Conservation (phyloP, 2,329 filamentous ascomycete species). For the Thermothelomyces thermophilus region DNA sequence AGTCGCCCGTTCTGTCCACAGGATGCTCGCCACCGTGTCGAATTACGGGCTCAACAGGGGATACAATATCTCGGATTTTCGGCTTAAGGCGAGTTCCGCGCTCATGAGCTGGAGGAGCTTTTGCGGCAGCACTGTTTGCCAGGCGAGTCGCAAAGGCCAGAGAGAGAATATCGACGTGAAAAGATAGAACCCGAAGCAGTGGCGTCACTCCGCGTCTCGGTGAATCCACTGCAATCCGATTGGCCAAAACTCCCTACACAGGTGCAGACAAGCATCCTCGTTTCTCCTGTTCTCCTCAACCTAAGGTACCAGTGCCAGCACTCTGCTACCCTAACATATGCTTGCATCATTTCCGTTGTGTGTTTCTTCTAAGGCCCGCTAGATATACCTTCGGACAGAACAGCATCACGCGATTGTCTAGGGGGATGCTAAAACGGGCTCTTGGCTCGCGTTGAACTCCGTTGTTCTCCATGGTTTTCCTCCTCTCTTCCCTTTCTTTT, state of each 20-base stretch:
- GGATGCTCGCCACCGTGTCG: slow-evolving; percentile 42
- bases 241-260: not conserved
- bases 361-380: not conserved
- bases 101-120: not conserved
- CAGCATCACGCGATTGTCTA: no score
- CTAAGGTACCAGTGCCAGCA: no score
- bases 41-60: not conserved
- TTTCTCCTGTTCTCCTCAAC: no score
- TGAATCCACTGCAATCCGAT: not conserved
- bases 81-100: not conserved
- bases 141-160: not conserved
- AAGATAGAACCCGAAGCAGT: not conserved
- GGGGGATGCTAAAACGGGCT: no score
- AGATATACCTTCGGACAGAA: no score
- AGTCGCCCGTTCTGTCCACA: slow-evolving; percentile 41
- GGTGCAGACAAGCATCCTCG: no score
- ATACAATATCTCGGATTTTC: not conserved
- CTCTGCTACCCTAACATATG: no score
- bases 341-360: no score
- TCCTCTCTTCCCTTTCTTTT: no score
- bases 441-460: no score
- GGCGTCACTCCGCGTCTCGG: not conserved
- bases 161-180: not conserved
- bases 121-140: not conserved
- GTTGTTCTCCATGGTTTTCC: no score